phyloP scores from a whole-genome alignment of 768 basidiomycete genomes.

The Hydnomerulius pinastri region DNA sequence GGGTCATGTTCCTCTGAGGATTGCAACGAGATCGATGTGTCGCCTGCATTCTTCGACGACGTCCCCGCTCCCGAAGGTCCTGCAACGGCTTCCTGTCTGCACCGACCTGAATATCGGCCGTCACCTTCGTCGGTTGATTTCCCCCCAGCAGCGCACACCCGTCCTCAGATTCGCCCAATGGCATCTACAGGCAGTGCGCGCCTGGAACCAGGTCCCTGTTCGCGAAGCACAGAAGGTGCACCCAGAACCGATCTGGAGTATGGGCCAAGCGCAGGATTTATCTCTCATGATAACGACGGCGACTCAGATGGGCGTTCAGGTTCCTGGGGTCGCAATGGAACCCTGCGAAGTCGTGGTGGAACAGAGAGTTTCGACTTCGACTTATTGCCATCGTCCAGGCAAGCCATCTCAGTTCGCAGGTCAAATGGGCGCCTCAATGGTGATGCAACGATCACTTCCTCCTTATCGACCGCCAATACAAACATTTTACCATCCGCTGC shows the following conservation, averaged over 20 bases:
- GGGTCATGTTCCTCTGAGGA: conserved; percentile 14
- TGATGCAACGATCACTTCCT: background rate
- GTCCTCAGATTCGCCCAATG: conserved; percentile 3
- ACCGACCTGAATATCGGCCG: conserved; percentile 29
- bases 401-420: background rate
- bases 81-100: conserved; percentile 41
- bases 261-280: conserved; percentile 33
- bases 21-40: conserved; percentile 36
- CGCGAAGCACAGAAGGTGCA: conserved; percentile 1
- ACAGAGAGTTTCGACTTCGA: conserved; percentile 31
- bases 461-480: background rate
- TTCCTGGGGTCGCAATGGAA: background rate
- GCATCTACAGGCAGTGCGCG: background rate
- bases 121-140: conserved; percentile 20
- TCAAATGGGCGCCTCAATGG: background rate
- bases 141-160: conserved; percentile 18
- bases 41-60: conserved; percentile 46
- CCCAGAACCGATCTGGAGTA: conserved; percentile 6
- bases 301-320: conserved; percentile 4
- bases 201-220: conserved; percentile 3
- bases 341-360: conserved; percentile 12
- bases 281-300: conserved; percentile 16
- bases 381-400: conserved; percentile 14
- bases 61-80: conserved; percentile 47
- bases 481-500: background rate